These are phyloP conservation scores for Rhodamnia argentea DNA, from an alignment of 345 rosid species.

Conservation along the genomic window DNA sequence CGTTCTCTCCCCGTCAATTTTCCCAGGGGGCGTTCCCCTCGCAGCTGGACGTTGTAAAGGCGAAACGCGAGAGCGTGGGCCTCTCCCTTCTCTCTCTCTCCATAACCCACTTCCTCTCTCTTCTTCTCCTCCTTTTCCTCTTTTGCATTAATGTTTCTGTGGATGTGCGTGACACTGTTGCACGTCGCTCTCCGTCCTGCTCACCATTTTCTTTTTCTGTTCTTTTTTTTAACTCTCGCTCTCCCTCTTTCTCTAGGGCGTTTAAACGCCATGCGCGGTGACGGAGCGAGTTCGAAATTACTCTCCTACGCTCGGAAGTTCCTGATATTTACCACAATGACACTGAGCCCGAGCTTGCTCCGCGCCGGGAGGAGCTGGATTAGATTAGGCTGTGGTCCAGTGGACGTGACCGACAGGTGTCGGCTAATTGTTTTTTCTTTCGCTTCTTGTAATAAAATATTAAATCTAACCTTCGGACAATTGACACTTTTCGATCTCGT, in stretches of 20 bases:
- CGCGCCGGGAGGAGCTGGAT: neutral
- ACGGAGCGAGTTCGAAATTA: neutral
- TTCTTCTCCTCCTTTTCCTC: neutral
- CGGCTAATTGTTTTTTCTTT: no score
- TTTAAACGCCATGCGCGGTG: neutral
- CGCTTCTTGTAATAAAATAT: no score
- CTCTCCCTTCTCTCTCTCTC: neutral
- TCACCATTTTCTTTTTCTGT: neutral
- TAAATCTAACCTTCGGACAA: no score
- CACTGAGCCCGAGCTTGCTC: neutral
- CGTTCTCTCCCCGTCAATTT: neutral
- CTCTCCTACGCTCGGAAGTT: neutral
- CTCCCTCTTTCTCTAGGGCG: neutral
- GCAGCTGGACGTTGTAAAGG: neutral
- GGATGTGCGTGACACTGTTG: neutral
- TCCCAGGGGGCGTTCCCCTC: neutral
- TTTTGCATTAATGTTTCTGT: neutral
- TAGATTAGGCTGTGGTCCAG: neutral
- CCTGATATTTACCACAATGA: neutral
- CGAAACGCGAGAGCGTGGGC: neutral
- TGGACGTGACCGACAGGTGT: no score
- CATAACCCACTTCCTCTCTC: neutral
- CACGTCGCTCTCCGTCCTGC: neutral
- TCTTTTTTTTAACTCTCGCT: neutral
- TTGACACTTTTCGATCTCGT: no score